Evolutionary conservation across 2,329 filamentous ascomycete genomes (phyloP), one percentile per base, ranked within the genome.

Genomic region (Colletotrichum chlorophyti): DNA sequence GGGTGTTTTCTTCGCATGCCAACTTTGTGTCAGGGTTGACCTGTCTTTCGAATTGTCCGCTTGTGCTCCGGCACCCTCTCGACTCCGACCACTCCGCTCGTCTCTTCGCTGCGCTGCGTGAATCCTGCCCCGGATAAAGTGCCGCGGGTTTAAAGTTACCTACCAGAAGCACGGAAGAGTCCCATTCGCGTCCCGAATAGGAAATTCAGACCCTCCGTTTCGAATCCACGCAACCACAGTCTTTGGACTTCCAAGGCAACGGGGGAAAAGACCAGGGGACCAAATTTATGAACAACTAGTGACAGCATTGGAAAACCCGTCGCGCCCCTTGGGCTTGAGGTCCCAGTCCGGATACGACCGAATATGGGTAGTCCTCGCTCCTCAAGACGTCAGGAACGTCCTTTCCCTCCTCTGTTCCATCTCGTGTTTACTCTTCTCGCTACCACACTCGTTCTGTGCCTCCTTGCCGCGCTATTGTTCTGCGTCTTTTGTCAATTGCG

Each of bases 311-410:
- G 27, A 11, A 3, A 50, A 38, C 29, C 54, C 54, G 34, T 53
- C 19, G 26, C 10, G 35, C 31, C 34, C 53, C 40, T 45, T 32
- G 24, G 27, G 27, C 27, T 12, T 31, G 19, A 32, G 54, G 43
- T 31, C 10, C 40, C 38, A 21, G 29, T 43, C 21, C 21, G 15
- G 17, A n/a, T 42, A 11, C 49, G 21, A 24, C 50, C 42, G 42
- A 49, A 11, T 26, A 59, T 59, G 55, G 51, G 43, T 43, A 42
- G 42, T 26, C 37, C 24, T 59, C 51, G 51, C 51, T 43, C 26
- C 21, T 55, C 43, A 55, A 45, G 38, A 40, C 26, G 24, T 15
- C 48, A 27, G 11, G 35, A 24, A 26, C 42, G 19, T 48, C 43
- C 26, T 21, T 15, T 40, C 34, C 38, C 42, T 27, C 23, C 17